Base-by-base conservation (phyloP, 108 stramenopile species). In the Cylindrotheca closterium region DNA sequence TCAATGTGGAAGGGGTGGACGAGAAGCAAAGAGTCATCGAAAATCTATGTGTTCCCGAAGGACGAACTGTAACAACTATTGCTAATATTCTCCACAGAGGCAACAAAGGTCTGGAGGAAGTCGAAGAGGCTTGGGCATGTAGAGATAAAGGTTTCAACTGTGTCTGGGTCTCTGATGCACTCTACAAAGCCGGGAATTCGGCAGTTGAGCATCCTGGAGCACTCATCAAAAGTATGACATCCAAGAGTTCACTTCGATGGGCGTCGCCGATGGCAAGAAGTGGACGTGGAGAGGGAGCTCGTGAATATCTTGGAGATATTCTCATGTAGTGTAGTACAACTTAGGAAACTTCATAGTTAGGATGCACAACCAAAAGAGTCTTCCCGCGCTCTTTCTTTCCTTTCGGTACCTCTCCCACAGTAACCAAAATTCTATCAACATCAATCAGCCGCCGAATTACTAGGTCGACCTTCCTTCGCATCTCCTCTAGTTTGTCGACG, bases 271-370 rank as follows among this genome's bases (percentile, higher is more conserved):
- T 85, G 62, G 89, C 84, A 0, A 74, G 77, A 71, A 78, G 74
- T 67, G 94, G 94, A 42, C 80, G 85, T 63, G 94, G 94, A 19
- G 94, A 95, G 68, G 94, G 94, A 29, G 87, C 89, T 7, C 76
- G 88, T 51, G 94, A 95, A 70, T 95, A 95, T 66, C 67, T 95
- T 34, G 94, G 94, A 23, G 94, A 95, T 78, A 92, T 95, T 67
- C 52, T 95, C 7, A 94, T 94, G 93, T 94, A 78, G 86, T 51
- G 12, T 29, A 12, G 24, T 42, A 15, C 15, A 42, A 42, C 37
- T 42, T 42, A 64, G 21, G 63, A 64, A 28, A 74, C 65, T 48
- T 74, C 82, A 60, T 89, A 94, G 65, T 94, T 94, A 2, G 93
- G 93, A 64, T 94, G 93, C 1, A 94, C 93, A 25, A 85, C 88